phyloP scores from a whole-genome alignment of 2,329 filamentous ascomycete species.

The Colletotrichum destructivum region DNA sequence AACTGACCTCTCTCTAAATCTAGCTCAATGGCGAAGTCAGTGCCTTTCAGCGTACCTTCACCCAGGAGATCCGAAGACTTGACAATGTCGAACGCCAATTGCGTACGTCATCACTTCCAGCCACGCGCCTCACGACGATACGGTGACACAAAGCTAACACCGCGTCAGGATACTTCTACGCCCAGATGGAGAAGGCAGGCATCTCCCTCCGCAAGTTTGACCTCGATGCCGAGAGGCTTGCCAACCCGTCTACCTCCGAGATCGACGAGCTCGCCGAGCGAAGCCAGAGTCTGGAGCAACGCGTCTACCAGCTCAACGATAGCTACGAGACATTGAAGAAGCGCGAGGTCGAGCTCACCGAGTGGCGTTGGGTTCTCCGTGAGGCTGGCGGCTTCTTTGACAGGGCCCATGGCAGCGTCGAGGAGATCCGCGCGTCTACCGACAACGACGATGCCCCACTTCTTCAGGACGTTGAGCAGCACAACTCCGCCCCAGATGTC shows the following conservation, averaged over 20 bases:
- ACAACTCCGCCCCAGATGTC: constrained; percentile 75
- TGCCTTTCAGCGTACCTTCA: constrained; percentile 97
- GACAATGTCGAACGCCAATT: constrained; percentile 99
- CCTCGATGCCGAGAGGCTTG: constrained; percentile 89
- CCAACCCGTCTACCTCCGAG: constrained; percentile 90
- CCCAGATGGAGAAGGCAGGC: constrained; percentile 93
- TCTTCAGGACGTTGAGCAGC: constrained; percentile 92
- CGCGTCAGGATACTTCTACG: constrained; percentile 85
- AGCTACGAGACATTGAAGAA: constrained; percentile 99
- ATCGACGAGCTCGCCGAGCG: constrained; percentile 97
- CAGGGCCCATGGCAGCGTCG: constrained; percentile 93
- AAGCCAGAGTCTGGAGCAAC: constrained; percentile 91
- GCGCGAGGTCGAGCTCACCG: constrained; percentile 94
- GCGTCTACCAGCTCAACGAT: constrained; percentile 92
- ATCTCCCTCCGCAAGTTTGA: constrained; percentile 92
- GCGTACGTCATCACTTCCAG: constrained; percentile 71
- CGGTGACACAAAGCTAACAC: constrained; percentile 50
- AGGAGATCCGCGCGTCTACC: constrained; percentile 93
- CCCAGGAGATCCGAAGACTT: constrained; percentile 95
- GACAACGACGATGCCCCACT: constrained; percentile 94
- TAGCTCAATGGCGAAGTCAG: constrained; percentile 94
- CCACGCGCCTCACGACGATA: constrained; percentile 5
- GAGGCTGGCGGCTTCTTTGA: constrained; percentile 99
- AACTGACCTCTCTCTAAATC: constrained; percentile 44
- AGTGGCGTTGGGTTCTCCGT: constrained; percentile 98